phyloP scores from a whole-genome alignment of 768 basidiomycete species.

The Roridomyces roridus region DNA sequence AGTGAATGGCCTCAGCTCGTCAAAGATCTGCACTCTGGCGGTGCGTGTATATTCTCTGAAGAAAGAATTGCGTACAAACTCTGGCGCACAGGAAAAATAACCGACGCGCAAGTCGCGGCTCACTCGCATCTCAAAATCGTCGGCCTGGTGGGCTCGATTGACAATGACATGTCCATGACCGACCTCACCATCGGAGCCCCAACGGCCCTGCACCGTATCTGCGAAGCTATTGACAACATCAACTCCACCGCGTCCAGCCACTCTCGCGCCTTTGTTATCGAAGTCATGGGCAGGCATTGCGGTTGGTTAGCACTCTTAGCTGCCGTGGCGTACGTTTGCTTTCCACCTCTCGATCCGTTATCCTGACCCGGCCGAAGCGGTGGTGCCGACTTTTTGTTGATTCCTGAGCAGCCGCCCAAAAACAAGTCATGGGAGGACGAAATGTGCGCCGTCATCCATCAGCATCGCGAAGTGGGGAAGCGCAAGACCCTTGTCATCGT shows the following conservation, averaged over 20 bases:
- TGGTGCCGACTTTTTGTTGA: conserved; percentile 97
- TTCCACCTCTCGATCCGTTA: background rate
- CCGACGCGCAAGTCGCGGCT: conserved; percentile 67
- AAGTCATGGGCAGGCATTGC: conserved; percentile 99
- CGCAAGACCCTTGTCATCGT: conserved; percentile 99
- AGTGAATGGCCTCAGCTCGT: conserved; percentile 94
- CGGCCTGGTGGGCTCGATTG: conserved; percentile 98
- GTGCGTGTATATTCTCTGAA: conserved; percentile 42
- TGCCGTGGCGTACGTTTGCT: conserved; percentile 74
- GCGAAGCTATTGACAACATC: conserved; percentile 98
- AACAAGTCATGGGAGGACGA: conserved; percentile 85
- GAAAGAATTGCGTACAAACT: background rate
- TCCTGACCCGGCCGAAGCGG: conserved; percentile 47
- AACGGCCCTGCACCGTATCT: conserved; percentile 95
- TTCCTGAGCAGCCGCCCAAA: conserved; percentile 90
- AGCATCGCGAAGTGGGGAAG: conserved; percentile 94
- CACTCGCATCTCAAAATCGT: conserved; percentile 93
- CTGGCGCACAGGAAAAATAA: conserved; percentile 67
- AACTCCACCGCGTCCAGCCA: conserved; percentile 96
- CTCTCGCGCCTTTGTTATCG: conserved; percentile 96
- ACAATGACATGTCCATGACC: conserved; percentile 99
- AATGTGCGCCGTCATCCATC: conserved; percentile 85
- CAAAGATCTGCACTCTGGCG: conserved; percentile 64
- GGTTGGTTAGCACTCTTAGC: conserved; percentile 98
- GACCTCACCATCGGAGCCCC: conserved; percentile 97